Evolutionary conservation across 768 basidiomycete genomes (phyloP).

Genomic region (Termitomyces sp.): DNA sequence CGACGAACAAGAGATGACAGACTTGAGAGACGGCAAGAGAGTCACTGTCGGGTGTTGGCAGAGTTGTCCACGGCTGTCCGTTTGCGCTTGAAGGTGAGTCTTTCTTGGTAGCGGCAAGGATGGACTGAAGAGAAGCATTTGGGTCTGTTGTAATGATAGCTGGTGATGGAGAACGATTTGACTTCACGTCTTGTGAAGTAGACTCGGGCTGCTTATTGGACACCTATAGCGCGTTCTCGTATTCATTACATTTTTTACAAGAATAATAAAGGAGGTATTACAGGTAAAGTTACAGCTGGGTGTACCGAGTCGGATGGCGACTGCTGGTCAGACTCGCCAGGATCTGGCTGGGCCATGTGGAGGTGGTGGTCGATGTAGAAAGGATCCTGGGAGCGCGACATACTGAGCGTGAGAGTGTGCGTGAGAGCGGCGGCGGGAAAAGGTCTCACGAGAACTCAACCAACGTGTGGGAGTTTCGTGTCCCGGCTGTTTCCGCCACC

Average conservation of each 20-base stretch:
- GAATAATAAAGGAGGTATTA: constrained; percentile 24
- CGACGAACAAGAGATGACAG: constrained; percentile 12
- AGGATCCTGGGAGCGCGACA: constrained; percentile 37
- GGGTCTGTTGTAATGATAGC: constrained; percentile 29
- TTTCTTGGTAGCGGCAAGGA: constrained; percentile 46
- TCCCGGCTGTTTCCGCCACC: constrained; percentile 15
- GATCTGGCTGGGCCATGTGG: constrained; percentile 30
- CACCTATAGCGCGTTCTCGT: constrained; percentile 24
- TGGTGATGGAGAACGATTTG: constrained; percentile 21
- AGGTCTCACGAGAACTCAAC: constrained; percentile 30
- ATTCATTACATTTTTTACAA: constrained; percentile 19
- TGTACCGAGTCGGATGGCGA: constrained; percentile 13
- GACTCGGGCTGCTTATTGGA: constrained; percentile 20
- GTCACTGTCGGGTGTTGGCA: constrained; percentile 20
- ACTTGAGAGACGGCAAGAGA: constrained; percentile 32
- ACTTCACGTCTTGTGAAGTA: constrained; percentile 10
- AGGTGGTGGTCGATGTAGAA: constrained; percentile 43
- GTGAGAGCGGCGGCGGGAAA: constrained; percentile 34
- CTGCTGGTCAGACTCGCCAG: constrained; percentile 9
- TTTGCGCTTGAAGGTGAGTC: constrained; percentile 34
- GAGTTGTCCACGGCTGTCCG: constrained; percentile 33
- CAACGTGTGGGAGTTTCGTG: constrained; percentile 25
- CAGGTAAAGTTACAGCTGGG: constrained; percentile 22
- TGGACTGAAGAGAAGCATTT: constrained; percentile 43
- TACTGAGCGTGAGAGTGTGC: constrained; percentile 40